A percentile compares a stretch with the other conserved stretches of the same genome.
phyloP scores from a whole-genome alignment of 2,329 filamentous ascomycete genomes.

The Pseudogymnoascus sp. region DNA sequence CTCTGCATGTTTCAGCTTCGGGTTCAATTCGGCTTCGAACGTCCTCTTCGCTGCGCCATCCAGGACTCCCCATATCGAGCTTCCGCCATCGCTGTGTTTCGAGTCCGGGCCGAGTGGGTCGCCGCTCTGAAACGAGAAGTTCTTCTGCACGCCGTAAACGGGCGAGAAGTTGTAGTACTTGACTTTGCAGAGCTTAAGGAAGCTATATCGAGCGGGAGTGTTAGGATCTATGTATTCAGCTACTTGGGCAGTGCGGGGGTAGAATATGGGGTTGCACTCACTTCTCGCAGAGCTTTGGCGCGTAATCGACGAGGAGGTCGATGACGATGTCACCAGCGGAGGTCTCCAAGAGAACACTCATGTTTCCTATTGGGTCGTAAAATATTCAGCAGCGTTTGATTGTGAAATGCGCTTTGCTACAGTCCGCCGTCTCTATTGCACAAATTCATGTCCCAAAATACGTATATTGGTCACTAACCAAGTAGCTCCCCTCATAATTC shows the following conservation, averaged over 20 bases:
- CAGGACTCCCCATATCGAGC: constrained; percentile 82
- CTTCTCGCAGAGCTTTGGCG: constrained; percentile 92
- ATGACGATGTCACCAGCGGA: constrained; percentile 91
- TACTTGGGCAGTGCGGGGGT: constrained; percentile 19
- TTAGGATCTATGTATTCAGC: constrained; percentile 49
- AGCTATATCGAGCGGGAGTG: constrained; percentile 50
- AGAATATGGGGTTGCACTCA: constrained; percentile 40
- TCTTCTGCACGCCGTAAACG: constrained; percentile 82
- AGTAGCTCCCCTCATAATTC: constrained; percentile 5
- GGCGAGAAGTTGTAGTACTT: constrained; percentile 99
- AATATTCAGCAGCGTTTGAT: neutral
- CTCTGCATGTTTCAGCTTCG: constrained; percentile 80
- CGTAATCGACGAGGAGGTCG: constrained; percentile 80
- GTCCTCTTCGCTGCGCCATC: constrained; percentile 62
- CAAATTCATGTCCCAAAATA: neutral
- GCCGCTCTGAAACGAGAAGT: constrained; percentile 93
- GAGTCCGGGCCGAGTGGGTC: constrained; percentile 85
- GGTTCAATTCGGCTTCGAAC: constrained; percentile 76
- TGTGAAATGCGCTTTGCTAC: neutral
- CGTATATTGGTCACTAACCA: neutral
- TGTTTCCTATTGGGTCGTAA: constrained; percentile 30
- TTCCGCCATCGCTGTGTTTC: constrained; percentile 79
- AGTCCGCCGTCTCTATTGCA: neutral
- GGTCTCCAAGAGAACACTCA: constrained; percentile 93
- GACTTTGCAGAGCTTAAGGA: constrained; percentile 95